A percentile compares a stretch with the other conserved stretches of the same genome.
Evolutionary conservation across 306 rosid genomes (phyloP).

Genomic region (Vachellia collinsii): DNA sequence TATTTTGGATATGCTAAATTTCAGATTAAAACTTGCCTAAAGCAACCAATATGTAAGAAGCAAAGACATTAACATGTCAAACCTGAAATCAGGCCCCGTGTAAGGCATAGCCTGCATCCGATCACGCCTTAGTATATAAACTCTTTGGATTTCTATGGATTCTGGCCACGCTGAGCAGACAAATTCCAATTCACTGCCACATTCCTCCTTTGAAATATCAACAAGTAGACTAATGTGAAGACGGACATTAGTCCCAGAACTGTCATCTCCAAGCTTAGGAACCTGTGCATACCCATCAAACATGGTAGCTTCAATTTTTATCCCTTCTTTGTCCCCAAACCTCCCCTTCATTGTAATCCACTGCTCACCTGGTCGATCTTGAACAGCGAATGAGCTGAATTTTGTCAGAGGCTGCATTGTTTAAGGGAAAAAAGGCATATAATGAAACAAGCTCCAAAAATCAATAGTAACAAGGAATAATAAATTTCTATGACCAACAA

Average conservation of each 20-base stretch:
- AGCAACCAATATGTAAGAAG: too few species aligned
- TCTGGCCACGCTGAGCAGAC: conserved; percentile 83
- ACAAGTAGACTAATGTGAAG: conserved; percentile 74
- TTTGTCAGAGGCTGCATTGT: too few species aligned
- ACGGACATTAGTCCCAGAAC: conserved; percentile 51
- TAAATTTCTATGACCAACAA: background rate
- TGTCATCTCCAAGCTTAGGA: conserved; percentile 44
- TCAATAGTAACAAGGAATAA: background rate
- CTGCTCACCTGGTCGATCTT: too few species aligned
- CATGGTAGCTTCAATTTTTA: conserved; percentile 47
- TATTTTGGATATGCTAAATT: background rate
- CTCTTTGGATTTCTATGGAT: conserved; percentile 60
- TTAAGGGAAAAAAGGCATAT: background rate
- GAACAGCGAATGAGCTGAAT: too few species aligned
- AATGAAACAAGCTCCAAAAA: background rate
- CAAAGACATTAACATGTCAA: too few species aligned
- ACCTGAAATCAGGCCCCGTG: conserved; percentile 85
- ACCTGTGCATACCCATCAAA: too few species aligned
- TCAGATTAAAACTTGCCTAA: too few species aligned
- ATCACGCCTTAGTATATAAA: conserved; percentile 52
- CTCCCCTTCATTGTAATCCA: too few species aligned
- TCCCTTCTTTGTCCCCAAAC: too few species aligned
- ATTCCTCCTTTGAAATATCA: conserved; percentile 63
- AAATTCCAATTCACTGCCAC: conserved; percentile 58
- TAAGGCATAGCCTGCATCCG: conserved; percentile 51